Percentiles rank a stretch among this genome's conserved stretches.
Conservation (phyloP, 805 yeast genomes). For the Pichia membranifaciens region DNA sequence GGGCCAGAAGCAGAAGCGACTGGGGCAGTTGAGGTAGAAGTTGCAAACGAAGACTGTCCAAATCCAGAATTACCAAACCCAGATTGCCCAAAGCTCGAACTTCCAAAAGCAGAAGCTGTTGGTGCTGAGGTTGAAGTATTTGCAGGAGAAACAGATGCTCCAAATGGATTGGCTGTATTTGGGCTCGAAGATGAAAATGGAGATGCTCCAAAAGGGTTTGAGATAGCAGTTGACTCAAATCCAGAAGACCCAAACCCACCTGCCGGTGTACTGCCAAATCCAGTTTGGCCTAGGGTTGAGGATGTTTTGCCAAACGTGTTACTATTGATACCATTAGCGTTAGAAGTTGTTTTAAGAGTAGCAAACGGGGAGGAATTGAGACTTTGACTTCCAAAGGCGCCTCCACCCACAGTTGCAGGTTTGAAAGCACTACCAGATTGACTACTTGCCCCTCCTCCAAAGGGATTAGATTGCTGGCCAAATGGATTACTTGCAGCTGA, state of each 20-base stretch:
- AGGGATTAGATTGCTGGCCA: slow-evolving; percentile 17
- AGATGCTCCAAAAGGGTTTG: slow-evolving; percentile 4
- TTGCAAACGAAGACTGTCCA: slow-evolving; percentile 12
- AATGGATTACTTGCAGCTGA: slow-evolving; percentile 8
- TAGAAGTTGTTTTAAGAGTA: neutral
- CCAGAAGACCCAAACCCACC: slow-evolving; percentile 20
- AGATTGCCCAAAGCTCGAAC: slow-evolving; percentile 10
- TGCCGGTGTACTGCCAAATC: slow-evolving; percentile 13
- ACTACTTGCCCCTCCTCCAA: slow-evolving; percentile 16
- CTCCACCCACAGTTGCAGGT: neutral
- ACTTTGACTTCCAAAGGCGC: slow-evolving; percentile 9
- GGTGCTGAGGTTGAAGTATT: slow-evolving; percentile 1
- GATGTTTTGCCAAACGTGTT: neutral
- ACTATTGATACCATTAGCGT: neutral
- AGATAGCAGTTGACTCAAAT: slow-evolving; percentile 1
- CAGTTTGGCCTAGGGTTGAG: slow-evolving; percentile 12
- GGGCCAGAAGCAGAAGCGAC: slow-evolving; percentile 8
- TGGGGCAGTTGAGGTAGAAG: slow-evolving; percentile 5
- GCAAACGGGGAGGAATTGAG: neutral
- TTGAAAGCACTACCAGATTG: slow-evolving; percentile 1
- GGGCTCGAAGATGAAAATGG: neutral
- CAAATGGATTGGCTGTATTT: neutral
- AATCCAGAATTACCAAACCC: slow-evolving; percentile 15
- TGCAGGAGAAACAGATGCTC: slow-evolving; percentile 5
- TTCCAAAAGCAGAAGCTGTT: slow-evolving; percentile 1